Evolutionary conservation across 2,329 filamentous ascomycete species (phyloP).

Genomic region (Mycogone perniciosa): DNA sequence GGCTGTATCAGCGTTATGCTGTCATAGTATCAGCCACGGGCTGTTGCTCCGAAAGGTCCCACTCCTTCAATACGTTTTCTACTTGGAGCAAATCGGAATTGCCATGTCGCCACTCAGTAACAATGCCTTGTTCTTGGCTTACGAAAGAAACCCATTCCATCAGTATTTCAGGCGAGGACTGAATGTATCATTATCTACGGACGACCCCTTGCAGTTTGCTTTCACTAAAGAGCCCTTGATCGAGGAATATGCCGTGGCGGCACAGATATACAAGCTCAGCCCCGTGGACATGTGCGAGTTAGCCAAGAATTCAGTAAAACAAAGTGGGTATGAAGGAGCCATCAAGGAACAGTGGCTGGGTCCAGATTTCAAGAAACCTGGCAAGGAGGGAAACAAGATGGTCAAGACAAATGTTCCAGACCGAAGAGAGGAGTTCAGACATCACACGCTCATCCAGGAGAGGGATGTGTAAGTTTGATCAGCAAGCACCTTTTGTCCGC

Average conservation of each 20-base stretch:
- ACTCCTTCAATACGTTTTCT: constrained; percentile 92
- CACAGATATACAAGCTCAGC: constrained; percentile 96
- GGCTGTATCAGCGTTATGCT: constrained; percentile 83
- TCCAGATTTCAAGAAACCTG: constrained; percentile 66
- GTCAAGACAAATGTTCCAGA: constrained; percentile 95
- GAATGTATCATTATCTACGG: constrained; percentile 93
- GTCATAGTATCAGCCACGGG: constrained; percentile 95
- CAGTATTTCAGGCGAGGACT: constrained; percentile 92
- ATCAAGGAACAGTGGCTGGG: constrained; percentile 93
- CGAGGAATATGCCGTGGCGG: constrained; percentile 95
- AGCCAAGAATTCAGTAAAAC: constrained; percentile 90
- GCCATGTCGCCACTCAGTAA: constrained; percentile 99
- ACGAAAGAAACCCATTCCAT: constrained; percentile 93
- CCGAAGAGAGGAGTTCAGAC: constrained; percentile 80
- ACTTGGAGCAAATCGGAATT: constrained; percentile 95
- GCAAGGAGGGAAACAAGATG: constrained; percentile 82
- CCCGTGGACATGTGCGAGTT: constrained; percentile 98
- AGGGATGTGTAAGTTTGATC: constrained; percentile 63
- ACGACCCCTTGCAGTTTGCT: constrained; percentile 94
- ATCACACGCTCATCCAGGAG: constrained; percentile 81
- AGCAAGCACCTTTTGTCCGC: not conserved
- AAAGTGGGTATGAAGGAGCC: constrained; percentile 85
- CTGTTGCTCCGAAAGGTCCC: constrained; percentile 90
- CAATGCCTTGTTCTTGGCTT: constrained; percentile 92
- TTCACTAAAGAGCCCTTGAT: constrained; percentile 98